phyloP scores from a whole-genome alignment of 2,329 filamentous ascomycete genomes.

The Fusarium aywerte region DNA sequence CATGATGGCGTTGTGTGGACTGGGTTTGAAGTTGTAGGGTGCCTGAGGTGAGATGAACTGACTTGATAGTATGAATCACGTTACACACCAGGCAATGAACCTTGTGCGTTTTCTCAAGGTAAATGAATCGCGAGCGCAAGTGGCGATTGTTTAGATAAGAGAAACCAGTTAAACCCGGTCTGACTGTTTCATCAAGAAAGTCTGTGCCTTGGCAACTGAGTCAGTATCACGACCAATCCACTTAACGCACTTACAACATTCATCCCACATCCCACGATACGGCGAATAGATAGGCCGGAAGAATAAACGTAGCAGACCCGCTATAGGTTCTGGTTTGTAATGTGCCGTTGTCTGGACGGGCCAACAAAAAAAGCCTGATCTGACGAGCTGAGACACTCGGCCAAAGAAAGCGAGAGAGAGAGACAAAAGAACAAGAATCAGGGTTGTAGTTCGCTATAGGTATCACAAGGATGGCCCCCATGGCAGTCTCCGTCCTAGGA shows the following conservation, averaged over 20 bases:
- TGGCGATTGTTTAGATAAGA: not conserved
- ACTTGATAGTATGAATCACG: not conserved
- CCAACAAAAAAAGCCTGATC: not conserved
- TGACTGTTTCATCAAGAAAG: not conserved
- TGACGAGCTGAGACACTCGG: not conserved
- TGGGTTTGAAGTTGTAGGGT: not conserved
- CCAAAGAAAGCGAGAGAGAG: not conserved
- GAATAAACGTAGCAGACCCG: slow-evolving; percentile 7
- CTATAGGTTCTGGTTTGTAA: not conserved
- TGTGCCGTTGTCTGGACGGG: not conserved
- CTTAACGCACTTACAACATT: not conserved
- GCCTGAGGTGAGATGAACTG: not conserved
- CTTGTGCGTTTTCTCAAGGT: no score
- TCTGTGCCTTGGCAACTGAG: slow-evolving; percentile 5
- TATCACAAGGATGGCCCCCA: slow-evolving; percentile 3
- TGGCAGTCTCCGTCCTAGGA: not conserved
- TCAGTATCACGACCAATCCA: slow-evolving; percentile 2
- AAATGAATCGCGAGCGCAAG: no score
- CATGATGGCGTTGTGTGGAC: not conserved
- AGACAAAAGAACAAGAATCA: slow-evolving; percentile 7
- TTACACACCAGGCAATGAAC: not conserved
- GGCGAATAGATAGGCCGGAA: not conserved
- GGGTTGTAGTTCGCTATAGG: slow-evolving; percentile 1
- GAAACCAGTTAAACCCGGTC: not conserved
- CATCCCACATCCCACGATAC: not conserved